phyloP scores from a whole-genome alignment of 176 grass and related monocot species.

The Musa acuminata region DNA sequence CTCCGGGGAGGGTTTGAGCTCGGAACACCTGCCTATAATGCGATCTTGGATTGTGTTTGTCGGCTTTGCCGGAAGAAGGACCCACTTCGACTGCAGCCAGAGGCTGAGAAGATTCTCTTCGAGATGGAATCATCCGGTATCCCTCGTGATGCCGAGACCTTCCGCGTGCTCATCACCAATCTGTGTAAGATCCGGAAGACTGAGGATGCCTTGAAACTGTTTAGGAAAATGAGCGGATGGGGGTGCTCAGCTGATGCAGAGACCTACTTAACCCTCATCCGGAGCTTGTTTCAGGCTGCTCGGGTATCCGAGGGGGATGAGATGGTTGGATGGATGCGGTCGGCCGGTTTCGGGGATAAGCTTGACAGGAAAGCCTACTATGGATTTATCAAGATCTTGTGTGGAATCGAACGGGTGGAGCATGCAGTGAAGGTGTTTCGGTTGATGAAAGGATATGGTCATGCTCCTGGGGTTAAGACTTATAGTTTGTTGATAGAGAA shows the following conservation, averaged over 20 bases:
- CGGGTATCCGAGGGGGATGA: conserved; percentile 77
- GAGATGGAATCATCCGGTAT: conserved; percentile 81
- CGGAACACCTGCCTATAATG: conserved; percentile 56
- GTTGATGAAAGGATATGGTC: conserved; percentile 88
- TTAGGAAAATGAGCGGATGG: conserved; percentile 64
- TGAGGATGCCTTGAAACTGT: conserved; percentile 74
- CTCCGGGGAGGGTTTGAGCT: conserved; percentile 62
- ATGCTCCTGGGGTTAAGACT: conserved; percentile 73
- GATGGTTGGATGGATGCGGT: conserved; percentile 80
- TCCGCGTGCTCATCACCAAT: conserved; percentile 69
- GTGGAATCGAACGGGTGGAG: conserved; percentile 93
- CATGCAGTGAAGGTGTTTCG: conserved; percentile 89
- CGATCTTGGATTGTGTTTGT: conserved; percentile 77
- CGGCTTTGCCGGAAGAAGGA: conserved; percentile 69
- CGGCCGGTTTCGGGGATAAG: conserved; percentile 63
- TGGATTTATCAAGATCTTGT: conserved; percentile 88
- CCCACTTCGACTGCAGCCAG: conserved; percentile 41
- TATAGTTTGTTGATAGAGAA: conserved; percentile 77
- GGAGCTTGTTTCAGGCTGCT: conserved; percentile 82
- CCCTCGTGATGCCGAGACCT: conserved; percentile 61
- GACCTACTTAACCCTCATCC: conserved; percentile 62
- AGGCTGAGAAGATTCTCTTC: conserved; percentile 74
- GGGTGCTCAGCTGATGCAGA: conserved; percentile 88
- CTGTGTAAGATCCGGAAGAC: conserved; percentile 85
- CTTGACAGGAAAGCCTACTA: conserved; percentile 86